Evolutionary conservation across 2,329 filamentous ascomycete species (phyloP).

Genomic region (Fusarium staphyleae): DNA sequence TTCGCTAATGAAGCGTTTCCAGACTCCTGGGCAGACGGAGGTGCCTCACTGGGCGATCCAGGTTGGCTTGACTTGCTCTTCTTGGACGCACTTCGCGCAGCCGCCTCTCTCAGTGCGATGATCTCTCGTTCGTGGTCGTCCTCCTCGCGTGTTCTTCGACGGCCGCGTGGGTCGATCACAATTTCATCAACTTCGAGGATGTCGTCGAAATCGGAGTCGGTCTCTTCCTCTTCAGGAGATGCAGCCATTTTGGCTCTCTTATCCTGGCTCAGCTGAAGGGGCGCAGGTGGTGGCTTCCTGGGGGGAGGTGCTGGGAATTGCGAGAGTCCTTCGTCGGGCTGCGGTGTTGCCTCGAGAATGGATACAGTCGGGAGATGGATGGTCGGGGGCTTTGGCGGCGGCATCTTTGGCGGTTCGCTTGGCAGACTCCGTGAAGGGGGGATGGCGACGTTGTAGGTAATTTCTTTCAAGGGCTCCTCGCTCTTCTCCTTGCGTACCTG

Average conservation of each 20-base stretch:
- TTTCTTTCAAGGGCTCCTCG: conserved; percentile 51
- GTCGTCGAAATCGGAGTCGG: conserved; percentile 85
- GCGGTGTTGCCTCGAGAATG: conserved; percentile 53
- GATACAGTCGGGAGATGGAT: conserved; percentile 49
- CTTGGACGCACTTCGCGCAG: conserved; percentile 75
- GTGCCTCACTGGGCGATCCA: conserved; percentile 40
- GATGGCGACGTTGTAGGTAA: conserved; percentile 59
- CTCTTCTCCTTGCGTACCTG: conserved; percentile 55
- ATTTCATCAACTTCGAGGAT: conserved; percentile 73
- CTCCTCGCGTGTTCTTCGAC: conserved; percentile 84
- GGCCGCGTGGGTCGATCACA: conserved; percentile 69
- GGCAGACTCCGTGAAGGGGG: conserved; percentile 65
- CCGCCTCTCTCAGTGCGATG: conserved; percentile 70
- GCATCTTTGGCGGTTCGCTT: conserved; percentile 58
- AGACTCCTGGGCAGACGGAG: conserved; percentile 48
- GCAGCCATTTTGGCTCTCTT: conserved; percentile 32
- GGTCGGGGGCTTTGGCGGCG: conserved; percentile 59
- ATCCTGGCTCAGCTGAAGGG: conserved; percentile 68
- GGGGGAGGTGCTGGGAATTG: conserved; percentile 68
- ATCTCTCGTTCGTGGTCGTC: conserved; percentile 82
- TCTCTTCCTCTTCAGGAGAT: conserved; percentile 64
- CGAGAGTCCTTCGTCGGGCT: conserved; percentile 53
- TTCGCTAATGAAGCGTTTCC: conserved; percentile 61
- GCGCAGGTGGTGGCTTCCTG: conserved; percentile 85
- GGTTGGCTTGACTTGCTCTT: conserved; percentile 64